Percentiles rank a stretch among this genome's conserved stretches.
Evolutionary conservation across 2,329 filamentous ascomycete species (phyloP).

Genomic region (Fusarium protoensiforme): DNA sequence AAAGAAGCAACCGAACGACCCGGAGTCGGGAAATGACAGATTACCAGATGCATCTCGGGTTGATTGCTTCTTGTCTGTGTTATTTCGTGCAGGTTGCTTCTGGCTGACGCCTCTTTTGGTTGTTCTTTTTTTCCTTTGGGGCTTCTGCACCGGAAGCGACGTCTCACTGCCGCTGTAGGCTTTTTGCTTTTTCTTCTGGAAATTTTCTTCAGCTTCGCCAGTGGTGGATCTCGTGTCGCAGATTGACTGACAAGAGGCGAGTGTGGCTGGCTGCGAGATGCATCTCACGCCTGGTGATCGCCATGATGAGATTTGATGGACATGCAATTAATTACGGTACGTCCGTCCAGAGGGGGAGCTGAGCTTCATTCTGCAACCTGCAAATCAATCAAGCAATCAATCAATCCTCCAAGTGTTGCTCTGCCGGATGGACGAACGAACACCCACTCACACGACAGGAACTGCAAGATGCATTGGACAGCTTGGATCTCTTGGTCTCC

Average conservation of each 20-base stretch:
- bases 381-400: neutral
- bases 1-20: constrained; percentile 5
- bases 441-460: neutral
- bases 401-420: neutral
- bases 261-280: constrained; percentile 10
- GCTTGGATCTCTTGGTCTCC: neutral
- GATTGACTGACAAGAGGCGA: constrained; percentile 13
- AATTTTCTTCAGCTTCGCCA: constrained; percentile 26
- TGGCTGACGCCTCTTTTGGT: constrained; percentile 14
- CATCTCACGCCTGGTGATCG: neutral
- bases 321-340: neutral
- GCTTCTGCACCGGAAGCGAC: neutral
- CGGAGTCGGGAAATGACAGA: constrained; percentile 1
- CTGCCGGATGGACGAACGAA: neutral
- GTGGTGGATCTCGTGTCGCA: constrained; percentile 24
- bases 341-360: neutral
- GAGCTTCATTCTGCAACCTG: neutral
- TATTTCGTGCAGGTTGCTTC: constrained; percentile 23
- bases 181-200: constrained; percentile 42
- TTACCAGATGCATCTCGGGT: constrained; percentile 1
- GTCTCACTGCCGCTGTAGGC: constrained; percentile 19
- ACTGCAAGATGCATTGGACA: neutral
- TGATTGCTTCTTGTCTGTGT: constrained; percentile 11
- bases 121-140: constrained; percentile 12
- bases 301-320: constrained; percentile 2